Percentiles rank a stretch among this genome's conserved stretches.
These are phyloP conservation scores for Camelina neglecta DNA, from an alignment of 345 rosid genomes.

Conservation along the genomic window DNA sequence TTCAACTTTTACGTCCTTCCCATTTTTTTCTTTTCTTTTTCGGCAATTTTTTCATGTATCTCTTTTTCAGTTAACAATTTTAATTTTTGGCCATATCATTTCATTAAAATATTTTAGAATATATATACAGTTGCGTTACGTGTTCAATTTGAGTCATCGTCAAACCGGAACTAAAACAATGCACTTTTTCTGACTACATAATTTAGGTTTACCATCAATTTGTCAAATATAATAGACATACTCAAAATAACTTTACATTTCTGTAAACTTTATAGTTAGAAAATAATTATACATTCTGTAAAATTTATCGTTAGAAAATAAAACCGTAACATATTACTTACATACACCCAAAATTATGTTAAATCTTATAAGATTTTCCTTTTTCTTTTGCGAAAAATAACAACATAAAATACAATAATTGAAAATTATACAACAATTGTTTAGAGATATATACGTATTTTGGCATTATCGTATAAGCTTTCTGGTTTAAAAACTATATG, in stretches of 20 bases:
- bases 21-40: not conserved
- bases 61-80: not conserved
- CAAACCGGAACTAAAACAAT: constrained; percentile 30
- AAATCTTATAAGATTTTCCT: too few relatives aligned
- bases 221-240: constrained; percentile 4
- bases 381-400: not conserved
- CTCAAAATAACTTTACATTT: not conserved
- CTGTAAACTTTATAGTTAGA: not conserved
- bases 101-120: constrained; percentile 1
- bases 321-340: too few relatives aligned
- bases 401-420: too few relatives aligned
- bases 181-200: constrained; percentile 18
- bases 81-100: too few relatives aligned
- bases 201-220: constrained; percentile 22
- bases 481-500: not conserved
- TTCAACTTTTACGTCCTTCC: constrained; percentile 20
- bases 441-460: not conserved
- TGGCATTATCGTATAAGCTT: not conserved
- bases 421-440: not conserved
- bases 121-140: constrained; percentile 29
- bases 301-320: not conserved
- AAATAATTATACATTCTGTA: not conserved
- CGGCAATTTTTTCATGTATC: not conserved
- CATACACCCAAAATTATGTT: too few relatives aligned
- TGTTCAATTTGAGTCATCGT: constrained; percentile 34